These are phyloP conservation scores for Rubroboletus satanas DNA, from an alignment of 768 basidiomycete species.

Conservation along the genomic window DNA sequence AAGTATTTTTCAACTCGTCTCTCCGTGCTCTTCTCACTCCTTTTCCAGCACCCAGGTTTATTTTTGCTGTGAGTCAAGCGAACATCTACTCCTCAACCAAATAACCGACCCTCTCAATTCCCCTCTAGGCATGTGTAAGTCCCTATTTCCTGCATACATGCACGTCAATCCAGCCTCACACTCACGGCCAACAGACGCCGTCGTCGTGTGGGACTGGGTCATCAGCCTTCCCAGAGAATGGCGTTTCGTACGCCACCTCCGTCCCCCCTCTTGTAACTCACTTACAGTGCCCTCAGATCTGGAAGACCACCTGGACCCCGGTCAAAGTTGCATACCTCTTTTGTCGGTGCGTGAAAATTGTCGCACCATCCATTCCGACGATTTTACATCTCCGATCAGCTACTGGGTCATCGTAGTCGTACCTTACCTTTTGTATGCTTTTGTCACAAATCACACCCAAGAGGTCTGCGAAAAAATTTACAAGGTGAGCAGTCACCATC, in stretches of 20 bases:
- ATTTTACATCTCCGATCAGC: slow-evolving; percentile 34
- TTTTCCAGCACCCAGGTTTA: slow-evolving; percentile 59
- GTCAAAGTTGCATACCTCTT: slow-evolving; percentile 81
- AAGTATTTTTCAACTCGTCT: slow-evolving; percentile 20
- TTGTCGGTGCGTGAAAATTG: slow-evolving; percentile 58
- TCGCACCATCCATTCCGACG: slow-evolving; percentile 1
- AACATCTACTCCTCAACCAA: slow-evolving; percentile 14
- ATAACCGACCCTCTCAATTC: slow-evolving; percentile 30
- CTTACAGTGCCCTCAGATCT: slow-evolving; percentile 46
- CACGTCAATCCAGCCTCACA: neutral
- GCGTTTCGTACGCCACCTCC: slow-evolving; percentile 53
- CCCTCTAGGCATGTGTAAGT: slow-evolving; percentile 65
- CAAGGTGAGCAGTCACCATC: slow-evolving; percentile 41
- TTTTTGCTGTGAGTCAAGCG: slow-evolving; percentile 69
- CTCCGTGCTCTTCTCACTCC: slow-evolving; percentile 10
- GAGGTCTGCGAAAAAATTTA: slow-evolving; percentile 68
- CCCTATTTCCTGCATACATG: slow-evolving; percentile 19
- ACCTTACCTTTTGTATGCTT: slow-evolving; percentile 74
- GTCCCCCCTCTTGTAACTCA: neutral
- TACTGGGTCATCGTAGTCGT: slow-evolving; percentile 83
- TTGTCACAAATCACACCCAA: slow-evolving; percentile 62
- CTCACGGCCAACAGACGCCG: slow-evolving; percentile 52
- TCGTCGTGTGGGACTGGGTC: slow-evolving; percentile 84
- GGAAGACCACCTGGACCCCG: slow-evolving; percentile 82
- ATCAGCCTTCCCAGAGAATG: slow-evolving; percentile 75